A percentile compares a stretch with the other conserved stretches of the same genome.
phyloP scores from a whole-genome alignment of 1,284 basidiomycete species.

The Ganoderma multipileum region DNA sequence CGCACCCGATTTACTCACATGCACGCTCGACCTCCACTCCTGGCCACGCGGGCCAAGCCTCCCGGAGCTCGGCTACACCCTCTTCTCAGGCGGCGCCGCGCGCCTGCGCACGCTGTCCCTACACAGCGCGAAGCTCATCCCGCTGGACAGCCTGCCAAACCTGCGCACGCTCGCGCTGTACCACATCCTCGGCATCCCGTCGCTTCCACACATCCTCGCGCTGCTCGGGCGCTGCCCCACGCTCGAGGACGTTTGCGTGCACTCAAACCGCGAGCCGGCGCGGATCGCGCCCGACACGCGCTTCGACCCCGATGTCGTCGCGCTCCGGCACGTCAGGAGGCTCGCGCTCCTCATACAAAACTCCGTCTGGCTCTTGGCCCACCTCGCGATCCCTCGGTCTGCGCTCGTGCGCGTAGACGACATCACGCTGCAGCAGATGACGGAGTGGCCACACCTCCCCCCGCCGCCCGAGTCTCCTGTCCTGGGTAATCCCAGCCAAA shows the following conservation, averaged over 20 bases:
- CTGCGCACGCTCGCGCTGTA: constrained; percentile 11
- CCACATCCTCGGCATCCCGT: background rate
- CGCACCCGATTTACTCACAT: constrained; percentile 8
- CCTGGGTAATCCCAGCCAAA: background rate
- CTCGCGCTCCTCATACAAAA: constrained; percentile 5
- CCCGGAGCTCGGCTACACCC: constrained; percentile 5
- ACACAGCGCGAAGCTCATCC: constrained; percentile 8
- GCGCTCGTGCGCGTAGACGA: constrained; percentile 14
- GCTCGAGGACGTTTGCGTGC: constrained; percentile 12
- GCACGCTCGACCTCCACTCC: constrained; percentile 12
- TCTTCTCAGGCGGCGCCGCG: constrained; percentile 5
- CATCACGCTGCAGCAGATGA: background rate
- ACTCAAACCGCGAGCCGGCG: constrained; percentile 4
- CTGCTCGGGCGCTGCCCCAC: constrained; percentile 12
- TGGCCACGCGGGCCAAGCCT: constrained; percentile 8
- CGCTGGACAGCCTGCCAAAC: constrained; percentile 12
- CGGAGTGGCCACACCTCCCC: background rate
- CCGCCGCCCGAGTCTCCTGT: background rate
- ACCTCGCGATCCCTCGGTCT: background rate
- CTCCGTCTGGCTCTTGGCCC: constrained; percentile 10
- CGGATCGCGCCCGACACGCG: background rate
- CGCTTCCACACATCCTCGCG: constrained; percentile 2
- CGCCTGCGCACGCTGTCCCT: constrained; percentile 12
- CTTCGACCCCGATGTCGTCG: background rate
- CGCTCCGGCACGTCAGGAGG: constrained; percentile 4